phyloP scores from a whole-genome alignment of 176 grass and related monocot genomes.

The Lolium rigidum region DNA sequence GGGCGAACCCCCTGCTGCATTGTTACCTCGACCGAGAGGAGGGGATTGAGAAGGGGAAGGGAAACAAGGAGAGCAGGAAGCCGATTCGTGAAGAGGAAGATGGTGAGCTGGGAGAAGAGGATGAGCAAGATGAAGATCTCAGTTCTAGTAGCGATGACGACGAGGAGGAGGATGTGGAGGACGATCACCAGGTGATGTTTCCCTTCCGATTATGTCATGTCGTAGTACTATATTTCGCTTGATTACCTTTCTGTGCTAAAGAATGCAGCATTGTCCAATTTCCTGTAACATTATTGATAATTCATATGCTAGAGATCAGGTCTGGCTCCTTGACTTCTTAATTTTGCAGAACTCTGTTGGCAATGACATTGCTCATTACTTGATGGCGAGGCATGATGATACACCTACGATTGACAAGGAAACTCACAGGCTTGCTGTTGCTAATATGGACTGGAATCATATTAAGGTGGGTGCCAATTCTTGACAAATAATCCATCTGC shows the following conservation, averaged over 20 bases:
- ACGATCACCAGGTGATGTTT: constrained; percentile 58
- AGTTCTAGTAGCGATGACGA: constrained; percentile 51
- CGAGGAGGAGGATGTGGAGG: constrained; percentile 52
- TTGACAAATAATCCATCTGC: background rate
- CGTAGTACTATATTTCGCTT: background rate
- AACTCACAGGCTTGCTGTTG: constrained; percentile 26
- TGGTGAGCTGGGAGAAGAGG: constrained; percentile 35
- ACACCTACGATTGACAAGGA: constrained; percentile 49
- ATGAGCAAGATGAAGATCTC: constrained; percentile 48
- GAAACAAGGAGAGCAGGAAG: constrained; percentile 21
- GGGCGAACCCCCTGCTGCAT: constrained; percentile 63
- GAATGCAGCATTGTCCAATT: background rate
- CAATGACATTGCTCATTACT: constrained; percentile 72
- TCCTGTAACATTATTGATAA: background rate
- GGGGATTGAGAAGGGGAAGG: constrained; percentile 1
- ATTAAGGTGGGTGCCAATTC: background rate
- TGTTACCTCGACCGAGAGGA: constrained; percentile 73
- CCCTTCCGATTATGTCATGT: background rate
- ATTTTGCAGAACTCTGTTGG: constrained; percentile 56
- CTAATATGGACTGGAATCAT: background rate
- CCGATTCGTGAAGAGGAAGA: constrained; percentile 36
- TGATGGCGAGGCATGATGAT: constrained; percentile 77
- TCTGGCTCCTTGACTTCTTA: background rate
- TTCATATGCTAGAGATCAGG: background rate
- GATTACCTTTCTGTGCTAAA: background rate